phyloP scores from a whole-genome alignment of 2,329 filamentous ascomycete genomes.

The Akanthomyces muscarius region DNA sequence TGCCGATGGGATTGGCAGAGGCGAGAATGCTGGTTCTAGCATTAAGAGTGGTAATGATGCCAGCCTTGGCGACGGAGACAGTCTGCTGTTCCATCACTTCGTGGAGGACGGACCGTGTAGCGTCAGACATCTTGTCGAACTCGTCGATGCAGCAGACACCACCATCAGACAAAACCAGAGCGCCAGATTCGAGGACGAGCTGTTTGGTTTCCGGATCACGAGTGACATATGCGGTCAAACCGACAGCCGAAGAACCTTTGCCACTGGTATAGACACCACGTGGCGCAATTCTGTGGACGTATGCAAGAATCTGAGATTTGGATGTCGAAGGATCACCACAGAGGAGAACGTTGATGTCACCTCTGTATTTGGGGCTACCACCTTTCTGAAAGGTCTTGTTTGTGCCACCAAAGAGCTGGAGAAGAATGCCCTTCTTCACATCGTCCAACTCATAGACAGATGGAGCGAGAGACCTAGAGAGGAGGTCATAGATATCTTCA shows the following conservation, averaged over 20 bases:
- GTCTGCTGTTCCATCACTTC: slow-evolving; percentile 89
- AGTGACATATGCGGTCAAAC: slow-evolving; percentile 77
- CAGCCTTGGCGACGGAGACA: slow-evolving; percentile 81
- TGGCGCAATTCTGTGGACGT: slow-evolving; percentile 96
- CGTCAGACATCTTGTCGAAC: slow-evolving; percentile 82
- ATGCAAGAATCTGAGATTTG: slow-evolving; percentile 91
- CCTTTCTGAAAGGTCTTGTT: slow-evolving; percentile 98
- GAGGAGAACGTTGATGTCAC: slow-evolving; percentile 94
- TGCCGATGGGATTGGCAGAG: slow-evolving; percentile 96
- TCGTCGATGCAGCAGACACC: slow-evolving; percentile 83
- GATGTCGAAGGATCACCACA: slow-evolving; percentile 96
- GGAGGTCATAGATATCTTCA: slow-evolving; percentile 86
- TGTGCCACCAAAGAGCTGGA: slow-evolving; percentile 94
- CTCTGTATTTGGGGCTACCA: slow-evolving; percentile 90
- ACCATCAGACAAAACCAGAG: slow-evolving; percentile 73
- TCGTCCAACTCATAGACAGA: slow-evolving; percentile 98
- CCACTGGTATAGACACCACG: slow-evolving; percentile 79
- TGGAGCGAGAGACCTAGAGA: slow-evolving; percentile 85
- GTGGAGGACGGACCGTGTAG: slow-evolving; percentile 74
- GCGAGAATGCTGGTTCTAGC: slow-evolving; percentile 93
- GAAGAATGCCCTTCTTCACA: slow-evolving; percentile 95
- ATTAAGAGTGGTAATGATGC: slow-evolving; percentile 95
- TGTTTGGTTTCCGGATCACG: slow-evolving; percentile 76
- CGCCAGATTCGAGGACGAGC: slow-evolving; percentile 75
- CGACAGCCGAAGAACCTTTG: slow-evolving; percentile 75